Evolutionary conservation across 2,329 filamentous ascomycete genomes (phyloP), one percentile per base, ranked within the genome.

Genomic region (Xylaria sp.): DNA sequence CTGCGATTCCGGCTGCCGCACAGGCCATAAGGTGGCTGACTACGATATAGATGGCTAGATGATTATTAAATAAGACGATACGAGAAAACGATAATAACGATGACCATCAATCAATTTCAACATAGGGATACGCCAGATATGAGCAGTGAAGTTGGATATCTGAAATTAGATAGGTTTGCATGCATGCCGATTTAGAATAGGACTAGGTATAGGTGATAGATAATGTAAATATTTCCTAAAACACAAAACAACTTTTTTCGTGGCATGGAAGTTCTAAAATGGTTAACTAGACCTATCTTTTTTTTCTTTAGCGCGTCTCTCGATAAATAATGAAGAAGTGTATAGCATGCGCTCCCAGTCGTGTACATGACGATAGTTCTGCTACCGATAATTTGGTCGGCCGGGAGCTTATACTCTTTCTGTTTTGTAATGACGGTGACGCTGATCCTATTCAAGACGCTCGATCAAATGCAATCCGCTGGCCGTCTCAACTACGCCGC

Each of bases 381-480:
- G 12, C 28, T 54, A 37, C 15, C 20, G n/a, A 25, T 48, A 10
- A 32, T 48, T 48, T 18, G 46, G 9, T 4, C 10, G 46, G 8
- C 6, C 4, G 39, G 39, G 52, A 9, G 32, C 25, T 18, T 54
- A 48, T 54, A 23, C 32, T 56, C 25, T 32, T 32, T 10, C 59
- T 18, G 25, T 60, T 56, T 55, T 37, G 25, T n/a, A 23, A 46
- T 2, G 1, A 13, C 34, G 12, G 34, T 2, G n/a, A 59, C 25
- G 37, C 57, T 23, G n/a, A 23, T 28, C 59, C 69, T 74, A 81
- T 72, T 80, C 78, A 58, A 80, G 72, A 60, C 79, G 91, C 84
- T 98, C 92, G 82, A 99, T 99, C 82, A 99, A 85, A 84, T 99
- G 96, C 78, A 98, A 85, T 0, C 96, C 96, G 62, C 94, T 98